phyloP scores from a whole-genome alignment of 2,329 filamentous ascomycete species.

The Aureobasidium sp. region DNA sequence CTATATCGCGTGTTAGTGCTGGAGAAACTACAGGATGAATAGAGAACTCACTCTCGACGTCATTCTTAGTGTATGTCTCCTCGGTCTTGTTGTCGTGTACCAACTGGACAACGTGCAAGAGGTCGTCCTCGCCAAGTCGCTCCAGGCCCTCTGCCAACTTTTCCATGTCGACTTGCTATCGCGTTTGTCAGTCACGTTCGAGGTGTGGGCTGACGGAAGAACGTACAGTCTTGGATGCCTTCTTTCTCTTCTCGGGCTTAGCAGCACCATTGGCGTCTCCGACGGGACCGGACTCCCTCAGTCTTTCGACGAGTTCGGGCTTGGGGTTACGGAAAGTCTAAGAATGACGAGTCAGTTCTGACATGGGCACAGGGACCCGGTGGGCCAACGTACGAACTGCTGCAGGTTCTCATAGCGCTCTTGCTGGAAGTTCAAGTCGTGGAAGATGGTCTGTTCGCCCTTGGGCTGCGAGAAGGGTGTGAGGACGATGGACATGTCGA shows the following conservation, averaged over 20 bases:
- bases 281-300: constrained; percentile 78
- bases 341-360: neutral
- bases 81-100: constrained; percentile 94
- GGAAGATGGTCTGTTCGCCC: constrained; percentile 69
- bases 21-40: constrained; percentile 15
- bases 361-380: neutral
- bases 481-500: constrained; percentile 85
- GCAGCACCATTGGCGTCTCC: constrained; percentile 55
- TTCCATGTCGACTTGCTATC: constrained; percentile 70
- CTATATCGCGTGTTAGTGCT: constrained; percentile 40
- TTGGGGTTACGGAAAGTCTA: constrained; percentile 88
- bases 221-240: constrained; percentile 29
- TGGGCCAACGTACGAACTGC: constrained; percentile 50
- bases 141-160: constrained; percentile 89
- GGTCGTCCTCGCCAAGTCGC: constrained; percentile 84
- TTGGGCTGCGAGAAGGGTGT: constrained; percentile 67
- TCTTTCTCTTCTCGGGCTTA: constrained; percentile 62
- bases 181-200: neutral
- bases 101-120: constrained; percentile 92
- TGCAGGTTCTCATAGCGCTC: constrained; percentile 78
- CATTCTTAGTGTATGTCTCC: constrained; percentile 95
- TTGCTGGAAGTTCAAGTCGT: constrained; percentile 87
- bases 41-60: constrained; percentile 72
- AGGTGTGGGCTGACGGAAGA: neutral
- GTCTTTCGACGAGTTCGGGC: constrained; percentile 67